These are phyloP conservation scores for Leccinum fuscescens DNA, from an alignment of 1,284 basidiomycete species.

Conservation along the genomic window DNA sequence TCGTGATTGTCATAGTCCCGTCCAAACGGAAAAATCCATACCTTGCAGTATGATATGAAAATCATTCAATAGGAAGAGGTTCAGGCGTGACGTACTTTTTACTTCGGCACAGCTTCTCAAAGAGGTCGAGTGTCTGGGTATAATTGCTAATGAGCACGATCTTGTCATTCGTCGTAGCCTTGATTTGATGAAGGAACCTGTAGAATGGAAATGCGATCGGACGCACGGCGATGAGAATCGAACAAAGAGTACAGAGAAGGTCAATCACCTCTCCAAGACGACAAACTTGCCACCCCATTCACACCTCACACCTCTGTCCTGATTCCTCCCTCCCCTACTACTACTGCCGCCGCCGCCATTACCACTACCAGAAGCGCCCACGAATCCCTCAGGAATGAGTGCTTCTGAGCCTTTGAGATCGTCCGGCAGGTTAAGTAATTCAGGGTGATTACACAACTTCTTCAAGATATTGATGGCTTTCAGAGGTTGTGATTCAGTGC, in stretches of 20 bases:
- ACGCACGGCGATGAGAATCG: neutral
- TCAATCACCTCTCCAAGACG: constrained; percentile 82
- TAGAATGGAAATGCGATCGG: neutral
- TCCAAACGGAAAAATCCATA: constrained; percentile 94
- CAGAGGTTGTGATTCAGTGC: no score
- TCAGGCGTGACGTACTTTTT: constrained; percentile 56
- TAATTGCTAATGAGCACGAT: constrained; percentile 99
- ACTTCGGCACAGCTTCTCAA: constrained; percentile 81
- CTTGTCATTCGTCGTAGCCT: constrained; percentile 87
- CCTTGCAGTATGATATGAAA: constrained; percentile 42
- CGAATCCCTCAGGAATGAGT: no score
- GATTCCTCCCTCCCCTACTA: no score
- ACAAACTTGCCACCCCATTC: constrained; percentile 74
- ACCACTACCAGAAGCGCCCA: no score
- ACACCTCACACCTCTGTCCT: no score
- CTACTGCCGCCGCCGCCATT: no score
- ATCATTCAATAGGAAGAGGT: neutral
- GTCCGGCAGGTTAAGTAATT: no score
- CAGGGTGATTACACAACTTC: no score
- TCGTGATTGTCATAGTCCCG: constrained; percentile 90
- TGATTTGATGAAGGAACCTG: constrained; percentile 85
- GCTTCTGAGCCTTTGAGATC: no score
- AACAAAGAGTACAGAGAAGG: neutral
- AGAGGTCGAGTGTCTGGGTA: constrained; percentile 94
- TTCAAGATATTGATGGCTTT: no score